These are phyloP conservation scores for Boehmeria nivea DNA, from an alignment of 306 rosid genomes.

Conservation along the genomic window DNA sequence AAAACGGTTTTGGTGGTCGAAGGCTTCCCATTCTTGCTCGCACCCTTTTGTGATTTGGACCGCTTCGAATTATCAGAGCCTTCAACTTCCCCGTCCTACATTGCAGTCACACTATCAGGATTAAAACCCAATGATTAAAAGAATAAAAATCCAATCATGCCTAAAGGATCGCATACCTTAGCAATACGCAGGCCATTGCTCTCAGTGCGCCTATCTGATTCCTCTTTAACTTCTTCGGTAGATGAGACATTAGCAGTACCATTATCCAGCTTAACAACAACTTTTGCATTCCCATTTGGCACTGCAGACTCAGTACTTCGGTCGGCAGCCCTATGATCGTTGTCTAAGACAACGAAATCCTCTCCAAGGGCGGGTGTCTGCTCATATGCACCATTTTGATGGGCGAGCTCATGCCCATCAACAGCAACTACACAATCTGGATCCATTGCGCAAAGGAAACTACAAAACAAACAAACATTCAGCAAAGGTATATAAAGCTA, in stretches of 20 bases:
- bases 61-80: conserved; percentile 29
- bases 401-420: conserved; percentile 43
- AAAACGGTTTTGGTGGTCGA: conserved; percentile 32
- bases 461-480: conserved; percentile 22
- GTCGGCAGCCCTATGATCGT: conserved; percentile 19
- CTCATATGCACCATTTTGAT: conserved; percentile 54
- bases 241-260: conserved; percentile 31
- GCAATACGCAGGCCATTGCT: conserved; percentile 39
- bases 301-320: conserved; percentile 24
- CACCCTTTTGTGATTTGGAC: conserved; percentile 41
- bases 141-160: neutral
- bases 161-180: conserved; percentile 33
- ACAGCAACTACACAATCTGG: conserved; percentile 31
- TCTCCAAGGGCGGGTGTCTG: conserved; percentile 24
- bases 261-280: conserved; percentile 30
- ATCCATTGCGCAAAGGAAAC: conserved; percentile 61
- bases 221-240: conserved; percentile 40
- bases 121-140: conserved; percentile 13
- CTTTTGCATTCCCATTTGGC: conserved; percentile 43
- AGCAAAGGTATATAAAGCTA: neutral
- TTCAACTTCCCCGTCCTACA: conserved; percentile 48
- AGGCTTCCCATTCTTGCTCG: conserved; percentile 50
- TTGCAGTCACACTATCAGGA: conserved; percentile 18
- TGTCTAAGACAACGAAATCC: conserved; percentile 32
- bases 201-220: conserved; percentile 26